Evolutionary conservation across 345 rosid species (phyloP).

Genomic region (Lepidium didymum): DNA sequence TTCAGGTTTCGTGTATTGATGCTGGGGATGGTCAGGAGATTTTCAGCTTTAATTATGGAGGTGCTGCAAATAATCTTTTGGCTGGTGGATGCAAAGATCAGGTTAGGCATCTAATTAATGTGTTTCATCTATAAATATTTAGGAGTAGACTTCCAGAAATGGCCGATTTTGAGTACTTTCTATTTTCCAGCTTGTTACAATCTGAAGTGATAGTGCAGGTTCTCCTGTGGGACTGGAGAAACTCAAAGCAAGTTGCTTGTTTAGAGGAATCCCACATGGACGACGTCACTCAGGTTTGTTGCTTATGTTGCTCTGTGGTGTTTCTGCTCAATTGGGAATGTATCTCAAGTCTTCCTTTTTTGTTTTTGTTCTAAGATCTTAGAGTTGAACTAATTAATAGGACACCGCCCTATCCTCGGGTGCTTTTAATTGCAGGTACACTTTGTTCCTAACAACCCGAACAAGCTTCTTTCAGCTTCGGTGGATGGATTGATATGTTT

Average conservation of each 20-base stretch:
- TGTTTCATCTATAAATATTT: background rate
- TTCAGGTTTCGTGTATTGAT: constrained; percentile 53
- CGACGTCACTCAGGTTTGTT: constrained; percentile 83
- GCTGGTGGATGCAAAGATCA: constrained; percentile 84
- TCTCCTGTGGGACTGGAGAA: constrained; percentile 94
- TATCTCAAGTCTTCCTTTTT: background rate
- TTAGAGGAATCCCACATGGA: constrained; percentile 82
- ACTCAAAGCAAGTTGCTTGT: constrained; percentile 81
- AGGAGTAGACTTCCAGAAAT: background rate
- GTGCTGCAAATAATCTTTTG: constrained; percentile 58
- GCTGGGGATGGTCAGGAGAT: constrained; percentile 53
- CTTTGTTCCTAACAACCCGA: constrained; percentile 55
- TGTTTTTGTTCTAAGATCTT: background rate
- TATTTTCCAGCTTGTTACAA: background rate
- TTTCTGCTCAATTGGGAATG: background rate
- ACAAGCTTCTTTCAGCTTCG: constrained; percentile 83
- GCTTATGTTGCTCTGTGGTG: background rate
- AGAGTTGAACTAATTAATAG: background rate
- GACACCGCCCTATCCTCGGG: background rate
- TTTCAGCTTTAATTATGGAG: constrained; percentile 81
- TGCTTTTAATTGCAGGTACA: constrained; percentile 43
- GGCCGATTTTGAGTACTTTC: background rate
- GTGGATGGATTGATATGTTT: constrained; percentile 87
- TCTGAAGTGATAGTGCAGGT: constrained; percentile 35
- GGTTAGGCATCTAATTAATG: constrained; percentile 35